Percentiles rank a stretch among this genome's conserved stretches.
These are phyloP conservation scores for Metarhizium brunneum DNA, from an alignment of 2,329 filamentous ascomycete genomes.

Conservation along the genomic window DNA sequence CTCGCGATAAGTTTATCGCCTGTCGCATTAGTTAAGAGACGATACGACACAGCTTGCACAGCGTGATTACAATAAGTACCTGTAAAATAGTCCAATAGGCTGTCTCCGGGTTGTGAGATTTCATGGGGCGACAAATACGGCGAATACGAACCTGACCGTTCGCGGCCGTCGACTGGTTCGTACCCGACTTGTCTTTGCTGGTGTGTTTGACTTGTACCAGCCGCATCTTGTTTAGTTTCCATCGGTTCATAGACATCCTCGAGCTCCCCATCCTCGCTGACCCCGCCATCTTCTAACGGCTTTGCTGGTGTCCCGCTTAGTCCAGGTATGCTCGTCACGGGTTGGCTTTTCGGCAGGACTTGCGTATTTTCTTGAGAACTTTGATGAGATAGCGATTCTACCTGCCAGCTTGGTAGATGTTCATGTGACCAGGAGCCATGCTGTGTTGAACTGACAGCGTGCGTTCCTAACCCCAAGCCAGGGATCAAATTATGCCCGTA, in stretches of 20 bases:
- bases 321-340: constrained; percentile 3
- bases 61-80: background rate
- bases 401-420: background rate
- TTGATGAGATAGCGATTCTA: constrained; percentile 2
- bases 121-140: constrained; percentile 42
- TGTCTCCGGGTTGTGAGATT: constrained; percentile 13
- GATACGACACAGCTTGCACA: background rate
- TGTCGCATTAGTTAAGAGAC: background rate
- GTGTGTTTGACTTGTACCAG: background rate
- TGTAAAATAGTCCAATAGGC: background rate
- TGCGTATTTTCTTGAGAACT: background rate
- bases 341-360: background rate
- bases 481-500: constrained; percentile 20
- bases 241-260: constrained; percentile 45
- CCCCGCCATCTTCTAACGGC: constrained; percentile 60
- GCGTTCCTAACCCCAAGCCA: constrained; percentile 21
- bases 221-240: constrained; percentile 2
- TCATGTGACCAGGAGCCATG: constrained; percentile 10
- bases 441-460: constrained; percentile 9
- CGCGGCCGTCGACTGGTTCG: constrained; percentile 15
- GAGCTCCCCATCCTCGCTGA: constrained; percentile 56
- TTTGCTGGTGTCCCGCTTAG: constrained; percentile 5
- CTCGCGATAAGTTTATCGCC: background rate
- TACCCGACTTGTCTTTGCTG: background rate
- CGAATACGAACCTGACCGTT: constrained; percentile 43